These are phyloP conservation scores for Sanghuangporus weigelae DNA, from an alignment of 1,284 basidiomycete genomes.

Conservation along the genomic window DNA sequence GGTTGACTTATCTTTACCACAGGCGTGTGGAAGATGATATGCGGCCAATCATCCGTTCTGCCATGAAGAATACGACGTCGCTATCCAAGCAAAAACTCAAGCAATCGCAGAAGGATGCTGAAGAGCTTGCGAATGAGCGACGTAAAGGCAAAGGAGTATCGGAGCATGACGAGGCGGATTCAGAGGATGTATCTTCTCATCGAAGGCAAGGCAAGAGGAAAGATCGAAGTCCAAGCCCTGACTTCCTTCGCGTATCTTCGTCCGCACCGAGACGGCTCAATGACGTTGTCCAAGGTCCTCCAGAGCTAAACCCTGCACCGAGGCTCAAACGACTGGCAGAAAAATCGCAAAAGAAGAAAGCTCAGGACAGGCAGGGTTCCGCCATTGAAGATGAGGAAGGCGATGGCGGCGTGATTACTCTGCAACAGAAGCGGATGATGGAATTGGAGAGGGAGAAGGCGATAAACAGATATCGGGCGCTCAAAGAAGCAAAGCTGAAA, in stretches of 20 bases:
- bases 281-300: constrained; percentile 65
- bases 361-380: constrained; percentile 22
- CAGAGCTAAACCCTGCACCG: constrained; percentile 37
- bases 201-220: constrained; percentile 23
- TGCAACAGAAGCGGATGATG: constrained; percentile 71
- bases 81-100: constrained; percentile 29
- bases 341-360: constrained; percentile 19
- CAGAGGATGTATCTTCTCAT: background rate
- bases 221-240: constrained; percentile 35
- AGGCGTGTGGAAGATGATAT: constrained; percentile 71
- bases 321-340: constrained; percentile 22
- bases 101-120: constrained; percentile 19
- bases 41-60: constrained; percentile 54
- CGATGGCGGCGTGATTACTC: constrained; percentile 51
- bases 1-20: background rate
- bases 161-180: constrained; percentile 17
- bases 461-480: constrained; percentile 58
- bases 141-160: constrained; percentile 15
- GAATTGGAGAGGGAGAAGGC: constrained; percentile 66
- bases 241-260: constrained; percentile 50
- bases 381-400: constrained; percentile 20
- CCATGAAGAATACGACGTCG: constrained; percentile 52
- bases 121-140: constrained; percentile 11
- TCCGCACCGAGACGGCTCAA: constrained; percentile 61
- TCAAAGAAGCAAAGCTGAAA: constrained; percentile 37